These are phyloP conservation scores for Ramularia collo-cygni DNA, from an alignment of 2,329 filamentous ascomycete species.

Conservation along the genomic window DNA sequence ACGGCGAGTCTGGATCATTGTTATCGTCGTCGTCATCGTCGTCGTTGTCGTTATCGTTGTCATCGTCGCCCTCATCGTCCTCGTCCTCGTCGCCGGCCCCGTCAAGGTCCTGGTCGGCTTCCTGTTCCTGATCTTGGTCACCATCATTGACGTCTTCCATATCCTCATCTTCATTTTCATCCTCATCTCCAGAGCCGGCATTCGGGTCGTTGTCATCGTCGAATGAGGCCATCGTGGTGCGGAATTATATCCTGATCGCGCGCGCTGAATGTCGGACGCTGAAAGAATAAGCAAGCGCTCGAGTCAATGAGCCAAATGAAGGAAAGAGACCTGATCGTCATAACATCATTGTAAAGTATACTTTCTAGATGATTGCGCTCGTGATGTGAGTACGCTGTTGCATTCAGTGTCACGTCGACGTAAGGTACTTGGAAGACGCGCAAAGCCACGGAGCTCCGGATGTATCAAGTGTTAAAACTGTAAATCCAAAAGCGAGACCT, in stretches of 20 bases:
- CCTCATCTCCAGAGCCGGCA: conserved; percentile 34
- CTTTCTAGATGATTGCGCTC: too few species aligned
- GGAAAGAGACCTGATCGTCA: too few species aligned
- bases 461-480: too few species aligned
- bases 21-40: conserved; percentile 33
- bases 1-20: conserved; percentile 41
- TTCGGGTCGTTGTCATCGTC: conserved; percentile 39
- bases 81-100: conserved; percentile 33
- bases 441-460: too few species aligned
- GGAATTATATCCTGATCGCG: not conserved
- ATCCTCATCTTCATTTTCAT: conserved; percentile 40
- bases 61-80: conserved; percentile 36
- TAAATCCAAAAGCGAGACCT: too few species aligned
- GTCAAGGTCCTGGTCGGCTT: conserved; percentile 33
- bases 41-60: conserved; percentile 30
- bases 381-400: too few species aligned
- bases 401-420: too few species aligned
- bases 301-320: too few species aligned
- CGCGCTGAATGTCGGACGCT: too few species aligned
- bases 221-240: conserved; percentile 33
- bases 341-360: too few species aligned
- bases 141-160: conserved; percentile 37
- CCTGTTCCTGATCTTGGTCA: conserved; percentile 31
- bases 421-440: too few species aligned
- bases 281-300: too few species aligned